These are phyloP conservation scores for Sarocladium kiliense DNA, from an alignment of 2,329 filamentous ascomycete species.

Conservation along the genomic window DNA sequence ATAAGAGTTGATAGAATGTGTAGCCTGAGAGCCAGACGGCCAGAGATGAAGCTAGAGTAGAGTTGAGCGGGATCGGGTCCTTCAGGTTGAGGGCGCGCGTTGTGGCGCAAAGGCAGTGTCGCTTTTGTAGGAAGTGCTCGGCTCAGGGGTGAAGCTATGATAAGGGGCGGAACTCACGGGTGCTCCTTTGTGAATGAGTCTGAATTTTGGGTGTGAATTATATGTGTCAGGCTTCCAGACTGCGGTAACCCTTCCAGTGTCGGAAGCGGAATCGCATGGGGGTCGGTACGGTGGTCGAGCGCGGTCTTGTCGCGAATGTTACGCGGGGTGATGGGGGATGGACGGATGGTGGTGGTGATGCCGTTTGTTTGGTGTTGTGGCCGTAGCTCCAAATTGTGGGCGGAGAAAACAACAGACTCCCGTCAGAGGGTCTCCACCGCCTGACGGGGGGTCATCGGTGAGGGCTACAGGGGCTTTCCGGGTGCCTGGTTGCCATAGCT, in stretches of 20 bases:
- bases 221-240: conserved; percentile 1
- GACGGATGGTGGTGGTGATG: background rate
- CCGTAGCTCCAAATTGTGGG: background rate
- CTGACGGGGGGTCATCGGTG: background rate
- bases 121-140: background rate
- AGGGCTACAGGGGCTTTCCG: background rate
- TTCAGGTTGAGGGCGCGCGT: too few relatives aligned
- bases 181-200: background rate
- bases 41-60: too few relatives aligned
- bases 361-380: conserved; percentile 8
- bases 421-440: background rate
- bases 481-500: conserved; percentile 9
- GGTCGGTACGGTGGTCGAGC: background rate
- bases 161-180: background rate
- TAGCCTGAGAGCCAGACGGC: too few relatives aligned
- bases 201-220: background rate
- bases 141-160: background rate
- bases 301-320: background rate
- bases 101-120: background rate
- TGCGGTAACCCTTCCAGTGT: conserved; percentile 5
- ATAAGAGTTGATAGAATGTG: too few relatives aligned
- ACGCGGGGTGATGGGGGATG: background rate
- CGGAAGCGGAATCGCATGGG: conserved; percentile 5
- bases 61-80: too few relatives aligned
- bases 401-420: conserved; percentile 3